These are phyloP conservation scores for Cladorrhinum samala DNA, from an alignment of 495 filamentous ascomycete species.

Conservation along the genomic window DNA sequence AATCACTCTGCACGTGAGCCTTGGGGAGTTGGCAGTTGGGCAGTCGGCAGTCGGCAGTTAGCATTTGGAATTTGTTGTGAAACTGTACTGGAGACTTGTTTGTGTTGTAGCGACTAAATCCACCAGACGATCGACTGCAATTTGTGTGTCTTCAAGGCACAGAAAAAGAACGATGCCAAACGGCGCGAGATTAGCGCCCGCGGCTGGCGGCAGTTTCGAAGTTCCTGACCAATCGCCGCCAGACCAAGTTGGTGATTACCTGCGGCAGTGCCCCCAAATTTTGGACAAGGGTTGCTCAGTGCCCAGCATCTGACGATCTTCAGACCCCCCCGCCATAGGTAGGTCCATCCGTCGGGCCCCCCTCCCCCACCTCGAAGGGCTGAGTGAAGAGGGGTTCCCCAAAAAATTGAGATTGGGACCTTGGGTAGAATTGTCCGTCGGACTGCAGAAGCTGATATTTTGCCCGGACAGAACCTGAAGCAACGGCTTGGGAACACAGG, in stretches of 20 bases:
- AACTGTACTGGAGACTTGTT: not conserved
- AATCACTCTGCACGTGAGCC: too few relatives aligned
- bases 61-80: not conserved
- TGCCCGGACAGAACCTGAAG: too few relatives aligned
- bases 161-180: not conserved
- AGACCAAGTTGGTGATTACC: not conserved
- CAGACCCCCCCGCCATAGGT: not conserved
- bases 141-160: not conserved
- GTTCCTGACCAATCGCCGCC: not conserved
- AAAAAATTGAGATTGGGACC: too few relatives aligned
- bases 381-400: too few relatives aligned
- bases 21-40: not conserved
- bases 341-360: too few relatives aligned
- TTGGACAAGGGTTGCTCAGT: too few relatives aligned
- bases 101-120: not conserved
- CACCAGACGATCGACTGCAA: too few relatives aligned
- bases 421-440: too few relatives aligned
- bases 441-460: too few relatives aligned
- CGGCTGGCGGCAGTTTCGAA: slow-evolving; percentile 21
- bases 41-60: not conserved
- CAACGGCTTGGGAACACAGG: too few relatives aligned
- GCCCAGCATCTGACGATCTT: not conserved
- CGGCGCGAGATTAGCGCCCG: slow-evolving; percentile 7
- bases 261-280: not conserved
- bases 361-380: too few relatives aligned